A percentile compares a stretch with the other conserved stretches of the same genome.
Evolutionary conservation across 495 filamentous ascomycete genomes (phyloP).

Genomic region (Penicillium steckii): DNA sequence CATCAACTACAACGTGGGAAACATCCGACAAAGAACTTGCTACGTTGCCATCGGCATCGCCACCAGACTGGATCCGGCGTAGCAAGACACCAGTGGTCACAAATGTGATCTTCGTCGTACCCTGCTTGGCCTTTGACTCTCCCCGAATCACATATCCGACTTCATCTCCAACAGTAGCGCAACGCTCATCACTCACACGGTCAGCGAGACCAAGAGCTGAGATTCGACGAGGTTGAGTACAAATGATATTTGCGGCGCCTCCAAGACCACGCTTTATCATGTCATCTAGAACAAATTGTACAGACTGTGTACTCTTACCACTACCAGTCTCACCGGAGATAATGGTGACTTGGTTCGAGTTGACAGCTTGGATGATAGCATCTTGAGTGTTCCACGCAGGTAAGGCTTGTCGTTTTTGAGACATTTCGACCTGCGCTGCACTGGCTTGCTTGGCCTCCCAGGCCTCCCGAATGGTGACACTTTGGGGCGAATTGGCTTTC

Average conservation of each 20-base stretch:
- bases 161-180: slow-evolving; percentile 77
- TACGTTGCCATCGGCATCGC: slow-evolving; percentile 72
- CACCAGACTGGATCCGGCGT: slow-evolving; percentile 81
- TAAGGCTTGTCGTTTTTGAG: slow-evolving; percentile 63
- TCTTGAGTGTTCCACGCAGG: slow-evolving; percentile 87
- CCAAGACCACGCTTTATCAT: slow-evolving; percentile 77
- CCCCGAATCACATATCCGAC: slow-evolving; percentile 94
- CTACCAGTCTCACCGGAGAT: slow-evolving; percentile 96
- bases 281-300: slow-evolving; percentile 94
- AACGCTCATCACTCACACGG: slow-evolving; percentile 89
- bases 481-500: slow-evolving; percentile 34
- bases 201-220: slow-evolving; percentile 93
- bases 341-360: slow-evolving; percentile 80
- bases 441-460: slow-evolving; percentile 56
- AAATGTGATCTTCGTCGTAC: slow-evolving; percentile 85
- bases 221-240: slow-evolving; percentile 92
- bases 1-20: slow-evolving; percentile 93
- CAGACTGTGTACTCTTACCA: slow-evolving; percentile 95
- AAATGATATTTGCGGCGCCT: slow-evolving; percentile 82
- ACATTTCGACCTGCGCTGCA: slow-evolving; percentile 67
- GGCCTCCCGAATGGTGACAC: slow-evolving; percentile 42
- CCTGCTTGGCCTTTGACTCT: slow-evolving; percentile 68
- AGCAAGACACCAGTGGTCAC: slow-evolving; percentile 97
- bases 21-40: slow-evolving; percentile 80
- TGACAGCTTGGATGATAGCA: slow-evolving; percentile 70